Conservation (phyloP, 1,284 basidiomycete species). For the Chalciporus sp. region DNA sequence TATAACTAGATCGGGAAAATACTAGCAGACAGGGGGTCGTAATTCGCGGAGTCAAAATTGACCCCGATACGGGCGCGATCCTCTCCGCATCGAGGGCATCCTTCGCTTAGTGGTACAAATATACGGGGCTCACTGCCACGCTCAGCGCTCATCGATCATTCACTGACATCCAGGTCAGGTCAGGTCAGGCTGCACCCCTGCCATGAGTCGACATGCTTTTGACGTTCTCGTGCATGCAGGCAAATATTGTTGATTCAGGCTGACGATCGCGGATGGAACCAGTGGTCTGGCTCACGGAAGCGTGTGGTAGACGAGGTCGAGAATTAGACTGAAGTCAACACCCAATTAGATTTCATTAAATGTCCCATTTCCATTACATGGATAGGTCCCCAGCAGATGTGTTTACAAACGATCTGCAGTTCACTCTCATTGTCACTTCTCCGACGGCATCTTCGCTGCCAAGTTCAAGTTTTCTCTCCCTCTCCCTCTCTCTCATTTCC, state of each 20-base stretch:
- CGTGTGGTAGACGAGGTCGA: neutral
- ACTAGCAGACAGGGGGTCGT: neutral
- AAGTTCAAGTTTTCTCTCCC: neutral
- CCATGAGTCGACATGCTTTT: neutral
- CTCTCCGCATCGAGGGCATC: constrained; percentile 22
- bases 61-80: constrained; percentile 30
- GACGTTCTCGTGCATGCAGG: neutral
- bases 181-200: neutral
- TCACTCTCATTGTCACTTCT: neutral
- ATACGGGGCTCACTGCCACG: no score
- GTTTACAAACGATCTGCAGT: constrained; percentile 13
- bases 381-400: no score
- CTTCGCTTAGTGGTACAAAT: no score
- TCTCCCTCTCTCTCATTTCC: constrained; percentile 9
- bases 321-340: no score
- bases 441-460: no score
- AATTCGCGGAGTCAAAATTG: constrained; percentile 23
- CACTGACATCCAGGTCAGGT: neutral
- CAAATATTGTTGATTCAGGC: neutral
- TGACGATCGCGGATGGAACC: constrained; percentile 4
- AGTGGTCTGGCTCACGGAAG: constrained; percentile 3
- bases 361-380: no score
- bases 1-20: neutral
- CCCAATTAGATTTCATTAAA: no score
- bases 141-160: no score